Percentiles rank a stretch among this genome's conserved stretches.
Evolutionary conservation across 2,329 filamentous ascomycete genomes (phyloP).

Genomic region (Fusarium musae): DNA sequence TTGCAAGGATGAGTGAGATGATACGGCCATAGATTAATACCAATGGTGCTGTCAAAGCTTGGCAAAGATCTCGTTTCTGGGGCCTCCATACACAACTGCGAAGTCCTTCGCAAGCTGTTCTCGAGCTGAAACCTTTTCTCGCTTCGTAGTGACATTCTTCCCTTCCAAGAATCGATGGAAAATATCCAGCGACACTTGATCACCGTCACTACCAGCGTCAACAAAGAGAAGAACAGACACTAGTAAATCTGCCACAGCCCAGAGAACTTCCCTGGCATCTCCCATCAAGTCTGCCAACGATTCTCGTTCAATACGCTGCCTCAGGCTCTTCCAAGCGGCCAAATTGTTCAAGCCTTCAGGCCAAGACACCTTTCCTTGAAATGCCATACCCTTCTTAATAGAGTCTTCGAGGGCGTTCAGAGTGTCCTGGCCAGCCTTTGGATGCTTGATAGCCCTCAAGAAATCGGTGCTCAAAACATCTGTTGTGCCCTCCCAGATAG

Average conservation of each 20-base stretch:
- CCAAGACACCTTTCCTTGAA: constrained; percentile 41
- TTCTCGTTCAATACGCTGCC: constrained; percentile 49
- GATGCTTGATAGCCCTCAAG: constrained; percentile 59
- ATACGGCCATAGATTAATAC: neutral
- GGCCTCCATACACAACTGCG: constrained; percentile 52
- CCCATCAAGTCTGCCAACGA: constrained; percentile 55
- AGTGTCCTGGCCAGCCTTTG: constrained; percentile 50
- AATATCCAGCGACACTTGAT: constrained; percentile 53
- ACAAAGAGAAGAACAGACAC: constrained; percentile 56
- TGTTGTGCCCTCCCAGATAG: constrained; percentile 80
- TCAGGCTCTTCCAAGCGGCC: constrained; percentile 55
- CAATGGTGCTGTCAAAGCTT: constrained; percentile 39
- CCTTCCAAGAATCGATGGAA: constrained; percentile 53
- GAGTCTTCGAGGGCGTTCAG: constrained; percentile 58
- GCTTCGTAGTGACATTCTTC: constrained; percentile 35
- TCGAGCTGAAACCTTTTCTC: constrained; percentile 25
- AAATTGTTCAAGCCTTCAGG: constrained; percentile 46
- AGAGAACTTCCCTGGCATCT: constrained; percentile 59
- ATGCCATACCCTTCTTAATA: constrained; percentile 42
- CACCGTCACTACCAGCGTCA: constrained; percentile 53
- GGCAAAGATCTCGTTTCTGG: constrained; percentile 8
- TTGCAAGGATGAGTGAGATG: neutral
- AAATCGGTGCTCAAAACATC: constrained; percentile 72
- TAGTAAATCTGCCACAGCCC: constrained; percentile 56
- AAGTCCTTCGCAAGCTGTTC: constrained; percentile 49